Evolutionary conservation across 1,284 basidiomycete species (phyloP), one percentile per base, ranked within the genome.

Genomic region (Heterobasidion parviporum): DNA sequence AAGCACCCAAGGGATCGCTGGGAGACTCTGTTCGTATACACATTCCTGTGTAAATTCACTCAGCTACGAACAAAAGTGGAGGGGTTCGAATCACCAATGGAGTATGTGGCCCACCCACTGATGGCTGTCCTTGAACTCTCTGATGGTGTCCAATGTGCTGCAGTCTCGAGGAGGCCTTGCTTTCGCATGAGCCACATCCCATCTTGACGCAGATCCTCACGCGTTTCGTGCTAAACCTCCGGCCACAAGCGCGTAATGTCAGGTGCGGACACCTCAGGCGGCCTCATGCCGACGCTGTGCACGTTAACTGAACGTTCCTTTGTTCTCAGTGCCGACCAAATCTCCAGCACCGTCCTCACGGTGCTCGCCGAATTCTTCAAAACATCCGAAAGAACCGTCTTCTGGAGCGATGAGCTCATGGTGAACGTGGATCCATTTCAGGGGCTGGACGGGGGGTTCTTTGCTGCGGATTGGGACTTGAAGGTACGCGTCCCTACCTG

Each of bases 21-120:
- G 89, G 89, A 92, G 73, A 81, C 85, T n/a, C 71, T 88, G 61
- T 92, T 89, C 69, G 80, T 92, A 45, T 92, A 89, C 69, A 79
- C 82, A 33, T 92, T 92, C 74, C 83, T 92, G 63, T 81, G 79
- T 73, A 88, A 82, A 69, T 92, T 89, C 73, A 89, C 87, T 20
- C 75, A 79, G 69, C 73, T 91, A 61, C 80, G 80, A 62, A 73
- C 75, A 56, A 89, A 88, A 70, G 74, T 87, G 34, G 86, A 89
- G 68, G 87, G 88, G 54, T 72, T 92, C 56, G 82, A 89, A 65
- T 79, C 81, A 62, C 81, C 85, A 53, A 83, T 85, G 81, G 88
- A 90, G 89, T 92, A 70, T 73, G 89, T 80, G 50, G 26, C 36
- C 10, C 18, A 33, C 54, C 46, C 15, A 26, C 35, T 53, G 36